Conservation (phyloP, 2,329 filamentous ascomycete species). For the Colletotrichum sansevieriae region DNA sequence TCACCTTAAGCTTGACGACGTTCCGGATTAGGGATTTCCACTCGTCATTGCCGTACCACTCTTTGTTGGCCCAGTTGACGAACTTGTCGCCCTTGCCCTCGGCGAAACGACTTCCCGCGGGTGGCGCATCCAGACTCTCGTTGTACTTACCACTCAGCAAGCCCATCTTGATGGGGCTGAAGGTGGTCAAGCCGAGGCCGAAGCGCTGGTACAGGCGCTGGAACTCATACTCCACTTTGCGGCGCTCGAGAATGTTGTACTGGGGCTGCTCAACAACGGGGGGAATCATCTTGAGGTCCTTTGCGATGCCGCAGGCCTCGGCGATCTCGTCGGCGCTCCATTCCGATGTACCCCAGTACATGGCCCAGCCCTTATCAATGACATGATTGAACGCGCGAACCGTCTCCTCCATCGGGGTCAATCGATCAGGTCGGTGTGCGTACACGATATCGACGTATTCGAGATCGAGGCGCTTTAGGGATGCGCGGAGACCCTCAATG, state of each 20-base stretch:
- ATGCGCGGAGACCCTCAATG: conserved; percentile 69
- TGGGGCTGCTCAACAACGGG: conserved; percentile 77
- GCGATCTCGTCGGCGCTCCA: conserved; percentile 78
- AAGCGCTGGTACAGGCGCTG: conserved; percentile 70
- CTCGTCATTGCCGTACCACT: conserved; percentile 67
- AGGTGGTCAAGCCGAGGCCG: conserved; percentile 72
- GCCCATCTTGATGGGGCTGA: conserved; percentile 69
- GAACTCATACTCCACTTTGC: conserved; percentile 74
- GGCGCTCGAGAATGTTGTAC: conserved; percentile 74
- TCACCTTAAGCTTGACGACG: conserved; percentile 55
- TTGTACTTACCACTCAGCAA: conserved; percentile 77
- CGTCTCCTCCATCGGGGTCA: conserved; percentile 78
- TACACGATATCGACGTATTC: conserved; percentile 78
- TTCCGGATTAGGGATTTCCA: conserved; percentile 64
- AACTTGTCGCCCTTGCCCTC: conserved; percentile 68
- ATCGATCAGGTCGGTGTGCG: conserved; percentile 76
- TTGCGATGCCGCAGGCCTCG: conserved; percentile 71
- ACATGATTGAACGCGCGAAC: conserved; percentile 79
- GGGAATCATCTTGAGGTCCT: conserved; percentile 70
- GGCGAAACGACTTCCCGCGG: conserved; percentile 69
- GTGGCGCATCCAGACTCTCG: conserved; percentile 63
- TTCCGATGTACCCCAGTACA: conserved; percentile 81
- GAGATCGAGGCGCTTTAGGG: conserved; percentile 68
- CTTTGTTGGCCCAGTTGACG: conserved; percentile 64
- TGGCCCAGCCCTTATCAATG: conserved; percentile 75